These are phyloP conservation scores for Candida dajiaensis DNA, from an alignment of 805 yeast species.

Conservation along the genomic window DNA sequence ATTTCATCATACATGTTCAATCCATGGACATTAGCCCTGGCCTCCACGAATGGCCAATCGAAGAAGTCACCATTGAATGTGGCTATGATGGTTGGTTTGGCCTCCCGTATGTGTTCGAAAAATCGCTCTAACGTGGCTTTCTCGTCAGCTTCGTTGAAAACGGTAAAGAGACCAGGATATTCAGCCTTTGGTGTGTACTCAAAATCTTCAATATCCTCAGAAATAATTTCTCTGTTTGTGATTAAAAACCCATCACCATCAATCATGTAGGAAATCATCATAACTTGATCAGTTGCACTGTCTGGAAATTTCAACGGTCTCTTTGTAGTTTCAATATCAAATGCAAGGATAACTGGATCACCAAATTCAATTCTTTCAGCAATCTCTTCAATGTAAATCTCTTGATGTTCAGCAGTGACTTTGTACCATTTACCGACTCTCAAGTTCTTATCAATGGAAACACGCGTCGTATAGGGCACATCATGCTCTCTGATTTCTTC, in stretches of 20 bases:
- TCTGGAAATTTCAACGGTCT: conserved; percentile 96
- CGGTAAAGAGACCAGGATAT: conserved; percentile 82
- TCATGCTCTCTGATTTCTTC: conserved; percentile 89
- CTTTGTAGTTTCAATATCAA: conserved; percentile 96
- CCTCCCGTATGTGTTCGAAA: conserved; percentile 86
- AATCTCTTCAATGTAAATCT: conserved; percentile 49
- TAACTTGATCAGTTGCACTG: conserved; percentile 80
- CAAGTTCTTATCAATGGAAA: conserved; percentile 81
- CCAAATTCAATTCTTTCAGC: conserved; percentile 85
- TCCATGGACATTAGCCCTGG: conserved; percentile 78
- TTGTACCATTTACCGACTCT: conserved; percentile 96
- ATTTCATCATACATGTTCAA: conserved; percentile 86
- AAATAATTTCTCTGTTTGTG: conserved; percentile 89
- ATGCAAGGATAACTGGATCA: conserved; percentile 94
- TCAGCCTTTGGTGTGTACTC: conserved; percentile 98
- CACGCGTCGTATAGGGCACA: conserved; percentile 95
- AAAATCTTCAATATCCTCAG: conserved; percentile 92
- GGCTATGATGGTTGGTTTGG: conserved; percentile 91
- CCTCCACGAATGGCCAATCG: conserved; percentile 98
- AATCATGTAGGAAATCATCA: conserved; percentile 99
- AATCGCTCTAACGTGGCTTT: conserved; percentile 66
- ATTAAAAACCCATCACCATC: conserved; percentile 95
- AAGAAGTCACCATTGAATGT: conserved; percentile 98
- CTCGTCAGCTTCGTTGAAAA: conserved; percentile 88
- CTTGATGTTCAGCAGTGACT: conserved; percentile 59